Percentiles rank a stretch among this genome's conserved stretches.
Conservation (phyloP, 2,329 filamentous ascomycete species). For the Alternaria longipes region DNA sequence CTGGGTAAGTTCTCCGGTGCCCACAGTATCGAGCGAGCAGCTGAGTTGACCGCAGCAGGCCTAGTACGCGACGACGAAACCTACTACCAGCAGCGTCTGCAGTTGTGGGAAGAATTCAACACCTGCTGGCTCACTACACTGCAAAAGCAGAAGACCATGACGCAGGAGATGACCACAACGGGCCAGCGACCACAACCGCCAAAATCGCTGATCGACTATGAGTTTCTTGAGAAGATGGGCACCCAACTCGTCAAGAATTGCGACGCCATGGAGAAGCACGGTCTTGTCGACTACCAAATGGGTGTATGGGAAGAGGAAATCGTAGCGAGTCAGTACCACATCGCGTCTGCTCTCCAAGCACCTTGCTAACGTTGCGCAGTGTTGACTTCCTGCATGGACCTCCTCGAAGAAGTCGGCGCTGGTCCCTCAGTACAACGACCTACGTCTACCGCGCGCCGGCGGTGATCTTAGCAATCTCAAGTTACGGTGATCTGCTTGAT, state of each 20-base stretch:
- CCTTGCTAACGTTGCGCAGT: constrained; percentile 51
- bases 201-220: constrained; percentile 72
- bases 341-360: not conserved
- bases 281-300: constrained; percentile 97
- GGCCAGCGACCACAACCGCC: constrained; percentile 66
- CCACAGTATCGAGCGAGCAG: constrained; percentile 45
- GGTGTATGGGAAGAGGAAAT: constrained; percentile 97
- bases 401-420: constrained; percentile 57
- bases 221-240: constrained; percentile 79
- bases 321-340: constrained; percentile 71
- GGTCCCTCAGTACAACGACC: constrained; percentile 44
- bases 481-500: constrained; percentile 22
- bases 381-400: constrained; percentile 63
- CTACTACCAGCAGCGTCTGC: constrained; percentile 78
- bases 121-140: constrained; percentile 86
- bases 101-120: constrained; percentile 95
- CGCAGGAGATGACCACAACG: constrained; percentile 66
- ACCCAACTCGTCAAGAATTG: constrained; percentile 83
- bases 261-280: constrained; percentile 86
- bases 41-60: constrained; percentile 72
- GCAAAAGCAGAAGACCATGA: constrained; percentile 83
- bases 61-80: constrained; percentile 83
- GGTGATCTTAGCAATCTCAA: constrained; percentile 32
- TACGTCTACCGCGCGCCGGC: constrained; percentile 44
- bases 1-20: constrained; percentile 64